Evolutionary conservation across 2,329 filamentous ascomycete species (phyloP).

Genomic region (Penicillium sp.): DNA sequence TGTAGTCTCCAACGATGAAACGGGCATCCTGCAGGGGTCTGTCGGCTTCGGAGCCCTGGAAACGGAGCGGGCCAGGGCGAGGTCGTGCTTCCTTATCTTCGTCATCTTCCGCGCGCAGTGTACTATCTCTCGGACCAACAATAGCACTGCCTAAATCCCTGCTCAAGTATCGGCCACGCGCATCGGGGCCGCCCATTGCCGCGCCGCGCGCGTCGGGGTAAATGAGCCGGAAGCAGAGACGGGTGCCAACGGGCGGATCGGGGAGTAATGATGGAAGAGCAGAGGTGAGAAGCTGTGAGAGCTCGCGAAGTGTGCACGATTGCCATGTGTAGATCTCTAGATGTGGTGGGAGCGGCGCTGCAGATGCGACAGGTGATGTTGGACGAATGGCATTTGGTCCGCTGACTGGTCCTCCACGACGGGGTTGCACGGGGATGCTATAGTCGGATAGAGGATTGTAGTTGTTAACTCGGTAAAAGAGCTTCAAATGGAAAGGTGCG

Average conservation of each 20-base stretch:
- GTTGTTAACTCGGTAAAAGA: constrained; percentile 74
- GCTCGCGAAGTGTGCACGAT: constrained; percentile 75
- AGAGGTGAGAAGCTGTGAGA: constrained; percentile 72
- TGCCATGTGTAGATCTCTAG: constrained; percentile 85
- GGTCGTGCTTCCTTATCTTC: constrained; percentile 41
- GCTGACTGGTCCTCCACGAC: constrained; percentile 27
- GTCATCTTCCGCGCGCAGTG: constrained; percentile 30
- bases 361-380: constrained; percentile 54
- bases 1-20: constrained; percentile 86
- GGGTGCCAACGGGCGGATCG: constrained; percentile 72
- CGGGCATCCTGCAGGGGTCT: constrained; percentile 74
- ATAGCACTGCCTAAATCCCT: constrained; percentile 84
- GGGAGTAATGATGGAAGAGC: constrained; percentile 70
- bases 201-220: constrained; percentile 68
- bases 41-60: constrained; percentile 60
- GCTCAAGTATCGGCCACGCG: constrained; percentile 64
- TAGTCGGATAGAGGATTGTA: constrained; percentile 61
- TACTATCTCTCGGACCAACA: constrained; percentile 53
- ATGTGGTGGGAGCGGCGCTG: constrained; percentile 61
- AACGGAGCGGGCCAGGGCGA: constrained; percentile 36
- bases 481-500: constrained; percentile 78
- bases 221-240: constrained; percentile 82
- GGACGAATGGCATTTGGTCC: constrained; percentile 44
- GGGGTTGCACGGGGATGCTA: constrained; percentile 30
- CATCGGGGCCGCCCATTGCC: constrained; percentile 40